These are phyloP conservation scores for Hysterangium stoloniferum DNA, from an alignment of 768 basidiomycete genomes.

Conservation along the genomic window DNA sequence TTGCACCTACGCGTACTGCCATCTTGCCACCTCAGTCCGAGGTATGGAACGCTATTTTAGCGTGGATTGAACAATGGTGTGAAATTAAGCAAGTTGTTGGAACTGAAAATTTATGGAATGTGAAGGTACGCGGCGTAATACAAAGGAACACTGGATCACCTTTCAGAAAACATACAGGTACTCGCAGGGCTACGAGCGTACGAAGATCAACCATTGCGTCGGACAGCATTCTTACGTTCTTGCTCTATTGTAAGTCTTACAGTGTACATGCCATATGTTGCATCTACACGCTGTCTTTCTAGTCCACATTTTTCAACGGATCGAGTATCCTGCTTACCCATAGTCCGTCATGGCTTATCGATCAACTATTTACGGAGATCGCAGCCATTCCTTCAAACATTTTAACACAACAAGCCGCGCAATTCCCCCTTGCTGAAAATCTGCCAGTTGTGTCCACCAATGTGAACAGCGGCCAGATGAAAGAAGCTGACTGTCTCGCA, in stretches of 20 bases:
- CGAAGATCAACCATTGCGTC: conserved; percentile 24
- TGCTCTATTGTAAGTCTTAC: conserved; percentile 55
- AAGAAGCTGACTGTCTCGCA: neutral
- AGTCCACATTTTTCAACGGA: conserved; percentile 57
- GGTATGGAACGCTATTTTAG: conserved; percentile 44
- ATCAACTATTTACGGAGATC: conserved; percentile 58
- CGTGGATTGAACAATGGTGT: conserved; percentile 47
- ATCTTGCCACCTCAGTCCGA: conserved; percentile 38
- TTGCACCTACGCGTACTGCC: conserved; percentile 60
- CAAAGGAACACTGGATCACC: too few relatives aligned
- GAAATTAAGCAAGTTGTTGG: conserved; percentile 32
- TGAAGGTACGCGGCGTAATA: conserved; percentile 9
- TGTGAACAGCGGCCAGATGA: too few relatives aligned
- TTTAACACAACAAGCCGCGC: neutral
- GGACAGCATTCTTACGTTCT: conserved; percentile 55
- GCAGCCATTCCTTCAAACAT: conserved; percentile 35
- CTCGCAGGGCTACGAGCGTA: conserved; percentile 6
- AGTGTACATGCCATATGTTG: neutral
- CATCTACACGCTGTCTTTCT: conserved; percentile 10
- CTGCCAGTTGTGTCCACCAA: neutral
- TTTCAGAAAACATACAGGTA: neutral
- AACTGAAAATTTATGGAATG: neutral
- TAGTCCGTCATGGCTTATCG: conserved; percentile 46
- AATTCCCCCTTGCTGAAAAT: neutral
- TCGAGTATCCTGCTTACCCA: conserved; percentile 44